phyloP scores from a whole-genome alignment of 495 filamentous ascomycete species.

The Sporormia fimetaria region DNA sequence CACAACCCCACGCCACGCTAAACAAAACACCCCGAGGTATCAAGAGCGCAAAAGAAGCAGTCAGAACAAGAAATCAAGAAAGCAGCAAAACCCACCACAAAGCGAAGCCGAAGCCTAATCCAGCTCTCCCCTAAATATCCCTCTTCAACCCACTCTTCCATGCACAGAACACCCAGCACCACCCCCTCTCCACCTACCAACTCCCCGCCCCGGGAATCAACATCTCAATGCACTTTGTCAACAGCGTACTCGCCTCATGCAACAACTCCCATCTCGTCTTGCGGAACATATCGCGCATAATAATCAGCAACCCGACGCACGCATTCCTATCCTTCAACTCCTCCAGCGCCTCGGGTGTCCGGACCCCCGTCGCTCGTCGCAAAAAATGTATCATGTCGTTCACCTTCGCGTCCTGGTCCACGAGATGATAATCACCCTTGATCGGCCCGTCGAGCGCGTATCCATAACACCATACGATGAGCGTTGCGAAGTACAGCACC shows the following conservation, averaged over 20 bases:
- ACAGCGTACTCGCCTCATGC: constrained; percentile 67
- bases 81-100: too few species aligned
- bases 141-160: too few species aligned
- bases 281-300: constrained; percentile 69
- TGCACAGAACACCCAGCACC: too few species aligned
- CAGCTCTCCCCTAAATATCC: too few species aligned
- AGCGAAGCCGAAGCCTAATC: too few species aligned
- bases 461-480: constrained; percentile 93
- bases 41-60: too few species aligned
- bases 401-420: constrained; percentile 52
- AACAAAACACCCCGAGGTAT: too few species aligned
- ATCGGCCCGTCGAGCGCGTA: constrained; percentile 81
- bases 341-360: constrained; percentile 72
- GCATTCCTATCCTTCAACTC: constrained; percentile 64
- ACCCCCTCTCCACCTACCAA: too few species aligned
- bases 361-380: constrained; percentile 56
- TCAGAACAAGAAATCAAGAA: too few species aligned
- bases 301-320: constrained; percentile 70
- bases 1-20: too few species aligned
- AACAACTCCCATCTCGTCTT: constrained; percentile 85
- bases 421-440: constrained; percentile 40
- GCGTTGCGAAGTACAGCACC: constrained; percentile 88
- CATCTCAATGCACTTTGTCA: constrained; percentile 69
- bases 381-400: constrained; percentile 73
- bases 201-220: constrained; percentile 26